Base-by-base conservation (phyloP, 495 filamentous ascomycete genomes). In the Penicillium ochrochloron region DNA sequence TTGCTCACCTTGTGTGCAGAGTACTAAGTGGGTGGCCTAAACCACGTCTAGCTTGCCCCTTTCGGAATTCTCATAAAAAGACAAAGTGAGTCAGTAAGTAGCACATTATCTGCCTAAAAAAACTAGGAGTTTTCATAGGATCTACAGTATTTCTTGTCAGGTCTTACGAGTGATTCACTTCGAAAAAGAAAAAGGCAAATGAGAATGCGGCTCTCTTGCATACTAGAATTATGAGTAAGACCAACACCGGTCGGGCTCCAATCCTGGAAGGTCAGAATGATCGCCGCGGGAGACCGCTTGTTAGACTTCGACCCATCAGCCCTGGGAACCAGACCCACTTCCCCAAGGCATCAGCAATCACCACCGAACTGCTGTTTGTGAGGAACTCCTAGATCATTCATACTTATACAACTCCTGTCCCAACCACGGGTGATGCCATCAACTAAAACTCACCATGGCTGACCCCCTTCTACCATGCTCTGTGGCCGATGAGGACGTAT, bases 401-500 rank as follows among this genome's bases (percentile, higher is more conserved):
- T 27, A 27, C 25, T 51, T 51, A 51, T 27, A 29, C 23, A 17
- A 29, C 48, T 14, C 48, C 23, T 27, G 2, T 29, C 25, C 14
- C 48, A 3, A 15, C 11, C 25, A 11, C 10, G 2, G 17, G 23
- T 51, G 48, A 15, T 29, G 25, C 48, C 12, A 34, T 56, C 6
- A 5, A 56, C 8, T 5, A 12, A 17, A 19, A 23, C 21, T 31
- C 19, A 10, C 41, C 19, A 60, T 60, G 51, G 2, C 11, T 34
- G 17, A 23, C 33, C 3, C 41, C 14, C 21, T 23, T n/a, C 42
- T 29, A 15, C 57, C 58, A 33, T 69, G 67, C 52, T 50, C 60
- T 0, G 60, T 63, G 25, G 60, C 44, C 23, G 60, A 66, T 48
- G 57, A 69, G 51, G 63, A 69, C 35, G 27, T 60, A 21, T 71